Evolutionary conservation across 163 green algal genomes (phyloP).

Genomic region (Volvox carteri): DNA sequence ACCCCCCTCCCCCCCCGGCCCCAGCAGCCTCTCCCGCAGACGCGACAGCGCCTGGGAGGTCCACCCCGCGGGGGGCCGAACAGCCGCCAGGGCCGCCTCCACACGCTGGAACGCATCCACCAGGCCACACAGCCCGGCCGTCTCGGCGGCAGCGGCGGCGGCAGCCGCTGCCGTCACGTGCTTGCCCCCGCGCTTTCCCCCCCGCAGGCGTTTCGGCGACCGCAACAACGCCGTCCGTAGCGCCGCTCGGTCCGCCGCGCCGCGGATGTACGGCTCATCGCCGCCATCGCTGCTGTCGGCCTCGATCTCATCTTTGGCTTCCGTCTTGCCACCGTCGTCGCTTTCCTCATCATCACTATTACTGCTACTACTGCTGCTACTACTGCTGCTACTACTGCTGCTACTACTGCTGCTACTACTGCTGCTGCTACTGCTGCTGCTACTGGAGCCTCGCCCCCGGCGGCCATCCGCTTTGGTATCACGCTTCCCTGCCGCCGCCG

Average conservation of each 20-base stretch:
- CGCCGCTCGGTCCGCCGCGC: neutral
- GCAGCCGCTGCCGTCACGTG: neutral
- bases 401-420: neutral
- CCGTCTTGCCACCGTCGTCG: neutral
- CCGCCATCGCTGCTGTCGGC: neutral
- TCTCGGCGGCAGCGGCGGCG: neutral
- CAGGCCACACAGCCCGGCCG: too few species aligned
- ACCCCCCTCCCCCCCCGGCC: neutral
- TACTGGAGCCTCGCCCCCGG: too few species aligned
- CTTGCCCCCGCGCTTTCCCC: neutral
- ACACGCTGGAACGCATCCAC: neutral
- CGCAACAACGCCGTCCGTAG: neutral
- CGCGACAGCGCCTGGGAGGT: neutral
- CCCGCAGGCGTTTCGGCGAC: neutral
- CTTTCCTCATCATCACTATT: neutral
- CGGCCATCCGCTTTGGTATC: too few species aligned
- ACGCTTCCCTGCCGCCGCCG: neutral
- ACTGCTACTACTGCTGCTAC: neutral
- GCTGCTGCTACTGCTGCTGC: neutral
- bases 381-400: conserved; percentile 6
- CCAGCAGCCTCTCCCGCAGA: conserved; percentile 25
- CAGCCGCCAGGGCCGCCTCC: conserved; percentile 29
- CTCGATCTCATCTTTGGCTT: neutral
- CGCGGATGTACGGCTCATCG: conserved; percentile 23
- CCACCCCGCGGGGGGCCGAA: conserved; percentile 41